Evolutionary conservation across 1,284 basidiomycete genomes (phyloP).

Genomic region (Sphagnurus paluster): DNA sequence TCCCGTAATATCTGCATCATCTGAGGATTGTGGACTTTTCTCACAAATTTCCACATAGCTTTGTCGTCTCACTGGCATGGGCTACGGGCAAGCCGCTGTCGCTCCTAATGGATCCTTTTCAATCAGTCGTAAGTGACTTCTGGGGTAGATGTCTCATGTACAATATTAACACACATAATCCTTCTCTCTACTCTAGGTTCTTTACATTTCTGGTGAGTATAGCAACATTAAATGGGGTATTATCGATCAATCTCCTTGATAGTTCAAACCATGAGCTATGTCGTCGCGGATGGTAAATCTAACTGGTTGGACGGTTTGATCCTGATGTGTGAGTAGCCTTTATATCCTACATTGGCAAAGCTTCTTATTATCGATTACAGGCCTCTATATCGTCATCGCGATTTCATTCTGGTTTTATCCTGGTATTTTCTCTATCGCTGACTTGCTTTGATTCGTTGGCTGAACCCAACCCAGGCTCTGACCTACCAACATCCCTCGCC

Average conservation of each 20-base stretch:
- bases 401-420: conserved; percentile 66
- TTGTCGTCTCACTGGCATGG: conserved; percentile 66
- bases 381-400: conserved; percentile 58
- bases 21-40: too few species aligned
- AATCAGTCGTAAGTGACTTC: conserved; percentile 53
- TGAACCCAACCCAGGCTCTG: too few species aligned
- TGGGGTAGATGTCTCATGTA: too few species aligned
- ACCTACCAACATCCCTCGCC: conserved; percentile 19
- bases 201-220: conserved; percentile 33
- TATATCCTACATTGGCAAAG: too few species aligned
- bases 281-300: conserved; percentile 81
- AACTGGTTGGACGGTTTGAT: conserved; percentile 82
- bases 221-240: not conserved
- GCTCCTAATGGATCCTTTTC: conserved; percentile 66
- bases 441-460: not conserved
- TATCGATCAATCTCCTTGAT: not conserved
- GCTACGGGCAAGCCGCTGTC: conserved; percentile 65
- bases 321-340: conserved; percentile 53
- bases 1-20: conserved; percentile 62
- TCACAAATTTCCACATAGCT: conserved; percentile 33
- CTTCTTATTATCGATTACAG: conserved; percentile 31
- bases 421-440: conserved; percentile 28
- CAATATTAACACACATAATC: too few species aligned
- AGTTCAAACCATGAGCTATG: conserved; percentile 82
- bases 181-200: conserved; percentile 28